Evolutionary conservation across 257 asterid species (phyloP).

Genomic region (Misopates orontium): DNA sequence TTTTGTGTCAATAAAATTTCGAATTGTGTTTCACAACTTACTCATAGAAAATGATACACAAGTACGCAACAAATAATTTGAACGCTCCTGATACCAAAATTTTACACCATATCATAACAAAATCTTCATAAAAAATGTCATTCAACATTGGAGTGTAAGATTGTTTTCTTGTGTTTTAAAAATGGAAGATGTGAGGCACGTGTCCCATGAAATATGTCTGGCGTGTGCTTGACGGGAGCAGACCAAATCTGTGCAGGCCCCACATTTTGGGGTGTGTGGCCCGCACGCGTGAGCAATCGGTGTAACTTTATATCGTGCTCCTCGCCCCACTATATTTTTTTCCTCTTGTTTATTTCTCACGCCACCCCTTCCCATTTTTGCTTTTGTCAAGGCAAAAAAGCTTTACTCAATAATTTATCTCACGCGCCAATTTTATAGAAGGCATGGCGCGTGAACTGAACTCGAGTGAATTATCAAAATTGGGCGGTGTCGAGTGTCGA

Average conservation of each 20-base stretch:
- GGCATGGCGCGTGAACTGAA: slow-evolving; percentile 20
- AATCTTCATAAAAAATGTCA: background rate
- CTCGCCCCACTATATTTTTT: slow-evolving; percentile 28
- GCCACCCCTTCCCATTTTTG: slow-evolving; percentile 33
- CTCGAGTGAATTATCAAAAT: background rate
- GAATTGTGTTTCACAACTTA: too few species aligned
- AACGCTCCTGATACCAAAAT: too few species aligned
- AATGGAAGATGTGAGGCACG: slow-evolving; percentile 29
- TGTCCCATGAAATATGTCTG: slow-evolving; percentile 33
- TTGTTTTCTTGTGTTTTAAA: background rate
- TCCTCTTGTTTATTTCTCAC: slow-evolving; percentile 39
- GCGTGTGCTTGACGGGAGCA: slow-evolving; percentile 47
- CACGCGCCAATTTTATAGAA: slow-evolving; percentile 25
- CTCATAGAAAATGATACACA: too few species aligned
- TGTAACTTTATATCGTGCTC: slow-evolving; percentile 44
- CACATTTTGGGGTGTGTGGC: slow-evolving; percentile 38
- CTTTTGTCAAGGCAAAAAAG: slow-evolving; percentile 25
- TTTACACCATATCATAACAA: background rate
- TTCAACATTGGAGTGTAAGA: background rate
- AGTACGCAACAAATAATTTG: too few species aligned
- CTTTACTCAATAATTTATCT: background rate
- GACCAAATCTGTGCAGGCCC: slow-evolving; percentile 39
- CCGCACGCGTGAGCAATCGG: slow-evolving; percentile 49
- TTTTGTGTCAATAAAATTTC: too few species aligned
- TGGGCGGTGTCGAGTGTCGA: background rate